Evolutionary conservation across 495 filamentous ascomycete genomes (phyloP).

Genomic region (Aspergillus taichungensis): DNA sequence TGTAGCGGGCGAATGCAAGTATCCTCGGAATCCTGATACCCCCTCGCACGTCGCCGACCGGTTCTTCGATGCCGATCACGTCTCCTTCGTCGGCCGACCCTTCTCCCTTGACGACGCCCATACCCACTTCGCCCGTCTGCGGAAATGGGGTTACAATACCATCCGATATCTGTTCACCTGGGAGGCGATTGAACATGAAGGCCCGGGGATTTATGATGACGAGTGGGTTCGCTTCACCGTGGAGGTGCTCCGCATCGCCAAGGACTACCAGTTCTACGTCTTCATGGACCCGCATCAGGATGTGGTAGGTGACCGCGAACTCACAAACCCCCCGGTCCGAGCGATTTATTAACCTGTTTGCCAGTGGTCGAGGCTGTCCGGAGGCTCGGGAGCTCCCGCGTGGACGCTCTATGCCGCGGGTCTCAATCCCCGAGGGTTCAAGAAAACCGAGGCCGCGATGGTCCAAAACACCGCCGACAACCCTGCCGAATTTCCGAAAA

Average conservation of each 20-base stretch:
- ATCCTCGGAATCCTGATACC: conserved; percentile 65
- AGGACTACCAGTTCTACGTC: conserved; percentile 84
- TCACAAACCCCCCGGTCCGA: no score
- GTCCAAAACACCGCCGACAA: conserved; percentile 94
- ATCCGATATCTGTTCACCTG: conserved; percentile 96
- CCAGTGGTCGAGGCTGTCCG: conserved; percentile 88
- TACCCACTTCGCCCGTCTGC: conserved; percentile 77
- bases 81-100: conserved; percentile 81
- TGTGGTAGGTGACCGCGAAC: conserved; percentile 50
- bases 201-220: conserved; percentile 91
- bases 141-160: conserved; percentile 87
- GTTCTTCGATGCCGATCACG: conserved; percentile 89
- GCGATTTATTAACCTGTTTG: neutral
- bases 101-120: conserved; percentile 78
- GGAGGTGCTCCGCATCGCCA: conserved; percentile 70
- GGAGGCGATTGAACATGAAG: conserved; percentile 95
- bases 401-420: conserved; percentile 96
- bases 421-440: conserved; percentile 75
- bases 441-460: conserved; percentile 79
- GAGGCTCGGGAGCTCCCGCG: conserved; percentile 92
- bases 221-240: conserved; percentile 90
- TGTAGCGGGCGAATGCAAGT: conserved; percentile 58
- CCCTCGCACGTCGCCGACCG: conserved; percentile 69
- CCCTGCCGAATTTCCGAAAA: conserved; percentile 83
- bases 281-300: conserved; percentile 99